Base-by-base conservation (phyloP, 805 yeast species). In the Yamadazyma philogaea region DNA sequence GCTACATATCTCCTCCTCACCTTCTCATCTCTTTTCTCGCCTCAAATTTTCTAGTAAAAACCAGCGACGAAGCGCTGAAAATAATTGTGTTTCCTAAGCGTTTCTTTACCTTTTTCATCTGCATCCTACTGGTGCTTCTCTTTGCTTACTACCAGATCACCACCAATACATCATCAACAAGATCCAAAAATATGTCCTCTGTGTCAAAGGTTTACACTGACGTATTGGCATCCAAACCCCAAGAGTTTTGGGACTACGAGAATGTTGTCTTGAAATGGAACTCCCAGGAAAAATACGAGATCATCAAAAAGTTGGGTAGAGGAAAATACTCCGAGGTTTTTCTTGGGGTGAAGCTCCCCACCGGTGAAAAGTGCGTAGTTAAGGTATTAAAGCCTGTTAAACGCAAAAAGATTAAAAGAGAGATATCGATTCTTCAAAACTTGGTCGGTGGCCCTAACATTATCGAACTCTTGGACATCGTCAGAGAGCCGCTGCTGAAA, bases 291-390 rank as follows among this genome's bases (percentile, higher is more conserved):
- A 81, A 84, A 57, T 89, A 89, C 62, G 97, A 90, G 66, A 82
- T 89, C 36, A 74, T 84, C 30, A 79, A 80, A 48, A 89, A 88
- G 61, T 76, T 90, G 39, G 97, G 97, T 8, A 76, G 96, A 44
- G 97, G 97, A 38, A 88, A 88, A 65, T 90, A 90, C 61, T 85
- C 95, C 12, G 97, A 90, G 66, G 97, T 90, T 37, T 90, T 90
- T 56, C 79, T 87, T 51, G 97, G 96, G 6, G 74, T 85, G 30
- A 81, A 85, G 52, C 69, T 83, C 15, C 59, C 73, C 32, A 75
- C 76, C 44, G 79, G 82, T 42, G 72, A 75, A 41, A 73, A 81
- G 41, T 81, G 90, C 53, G 96, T 90, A 39, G 86, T 90, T 57
- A 90, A 90, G 65, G 96, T 88, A 18, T 74, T 90, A 56, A 90